These are phyloP conservation scores for Tulasnella sp. DNA, from an alignment of 768 basidiomycete genomes.

Conservation along the genomic window DNA sequence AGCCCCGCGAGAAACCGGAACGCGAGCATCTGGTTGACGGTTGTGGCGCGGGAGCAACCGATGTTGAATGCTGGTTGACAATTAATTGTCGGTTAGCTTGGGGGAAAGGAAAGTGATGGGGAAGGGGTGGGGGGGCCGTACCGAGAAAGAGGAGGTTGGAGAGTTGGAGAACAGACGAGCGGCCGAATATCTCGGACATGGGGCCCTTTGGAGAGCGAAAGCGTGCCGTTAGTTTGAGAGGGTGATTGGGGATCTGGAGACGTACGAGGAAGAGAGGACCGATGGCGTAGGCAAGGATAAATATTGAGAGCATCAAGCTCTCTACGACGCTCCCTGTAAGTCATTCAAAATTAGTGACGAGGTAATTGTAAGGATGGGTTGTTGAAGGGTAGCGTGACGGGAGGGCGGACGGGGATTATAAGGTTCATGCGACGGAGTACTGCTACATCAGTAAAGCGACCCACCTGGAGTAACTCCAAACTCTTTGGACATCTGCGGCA, in stretches of 20 bases:
- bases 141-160: constrained; percentile 59
- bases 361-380: not conserved
- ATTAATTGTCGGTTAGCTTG: not conserved
- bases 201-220: constrained; percentile 33
- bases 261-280: not conserved
- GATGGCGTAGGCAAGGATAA: constrained; percentile 49
- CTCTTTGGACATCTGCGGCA: constrained; percentile 34
- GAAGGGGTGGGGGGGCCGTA: constrained; percentile 20
- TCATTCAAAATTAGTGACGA: not conserved
- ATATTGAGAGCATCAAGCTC: constrained; percentile 50
- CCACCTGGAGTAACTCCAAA: constrained; percentile 38
- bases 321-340: constrained; percentile 29
- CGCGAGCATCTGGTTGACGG: constrained; percentile 43
- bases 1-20: constrained; percentile 62
- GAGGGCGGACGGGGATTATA: no score
- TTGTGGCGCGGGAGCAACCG: constrained; percentile 52
- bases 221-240: constrained; percentile 2
- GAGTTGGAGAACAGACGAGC: constrained; percentile 46
- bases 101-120: not conserved
- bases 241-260: not conserved
- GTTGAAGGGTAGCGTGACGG: no score
- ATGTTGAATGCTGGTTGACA: constrained; percentile 27
- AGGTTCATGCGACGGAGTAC: no score
- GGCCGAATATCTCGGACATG: constrained; percentile 59
- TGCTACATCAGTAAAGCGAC: not conserved